These are phyloP conservation scores for Oenanthe javanica DNA, from an alignment of 140 eudicot species.

Conservation along the genomic window DNA sequence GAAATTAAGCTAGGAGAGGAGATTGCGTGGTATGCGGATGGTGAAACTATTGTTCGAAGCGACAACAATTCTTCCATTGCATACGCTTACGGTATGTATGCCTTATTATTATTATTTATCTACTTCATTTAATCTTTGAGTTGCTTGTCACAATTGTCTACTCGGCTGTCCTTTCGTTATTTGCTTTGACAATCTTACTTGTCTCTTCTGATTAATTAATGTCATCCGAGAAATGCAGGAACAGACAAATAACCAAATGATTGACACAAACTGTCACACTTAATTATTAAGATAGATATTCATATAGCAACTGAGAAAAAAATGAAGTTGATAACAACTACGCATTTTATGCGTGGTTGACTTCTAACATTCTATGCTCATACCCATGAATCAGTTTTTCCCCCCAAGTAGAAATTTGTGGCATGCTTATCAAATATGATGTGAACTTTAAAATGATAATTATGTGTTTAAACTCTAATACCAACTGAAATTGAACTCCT, in stretches of 20 bases:
- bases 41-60: constrained; percentile 81
- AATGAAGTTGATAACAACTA: not conserved
- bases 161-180: not conserved
- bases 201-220: not conserved
- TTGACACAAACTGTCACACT: not conserved
- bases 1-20: constrained; percentile 98
- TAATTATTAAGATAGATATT: not conserved
- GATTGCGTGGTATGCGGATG: constrained; percentile 99
- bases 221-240: too few relatives aligned
- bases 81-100: constrained; percentile 70
- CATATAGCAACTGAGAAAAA: not conserved
- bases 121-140: not conserved
- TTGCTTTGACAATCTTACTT: not conserved
- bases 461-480: not conserved
- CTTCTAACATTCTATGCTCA: not conserved
- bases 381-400: not conserved
- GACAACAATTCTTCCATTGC: constrained; percentile 74
- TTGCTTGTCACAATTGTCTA: not conserved
- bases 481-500: too few relatives aligned
- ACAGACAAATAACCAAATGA: not conserved
- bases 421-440: not conserved
- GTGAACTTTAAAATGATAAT: not conserved
- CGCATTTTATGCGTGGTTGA: not conserved
- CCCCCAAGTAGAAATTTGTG: not conserved
- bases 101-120: not conserved